phyloP scores from a whole-genome alignment of 345 rosid species.

The Hirschfeldia incana region DNA sequence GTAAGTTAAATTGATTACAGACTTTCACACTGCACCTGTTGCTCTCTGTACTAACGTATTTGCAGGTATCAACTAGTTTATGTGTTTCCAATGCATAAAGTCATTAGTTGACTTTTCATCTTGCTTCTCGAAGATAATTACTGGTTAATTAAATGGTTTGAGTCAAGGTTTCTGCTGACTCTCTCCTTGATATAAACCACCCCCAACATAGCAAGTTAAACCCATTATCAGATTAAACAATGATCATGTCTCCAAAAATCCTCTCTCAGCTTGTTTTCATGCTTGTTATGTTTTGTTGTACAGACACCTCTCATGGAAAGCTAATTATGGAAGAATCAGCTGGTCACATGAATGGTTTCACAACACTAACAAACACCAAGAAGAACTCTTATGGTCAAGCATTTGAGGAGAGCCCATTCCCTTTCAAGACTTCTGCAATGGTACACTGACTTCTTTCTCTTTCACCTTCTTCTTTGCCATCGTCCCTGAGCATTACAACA shows the following conservation, averaged over 20 bases:
- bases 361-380: slow-evolving; percentile 14
- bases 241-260: slow-evolving; percentile 7
- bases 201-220: not conserved
- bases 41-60: not conserved
- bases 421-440: slow-evolving; percentile 18
- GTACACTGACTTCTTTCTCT: slow-evolving; percentile 1
- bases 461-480: slow-evolving; percentile 21
- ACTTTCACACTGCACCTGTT: not conserved
- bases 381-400: slow-evolving; percentile 25
- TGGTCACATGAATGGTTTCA: not conserved
- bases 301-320: not conserved
- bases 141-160: not conserved
- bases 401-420: not conserved
- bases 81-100: not conserved
- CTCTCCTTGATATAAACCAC: not conserved
- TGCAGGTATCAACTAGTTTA: not conserved
- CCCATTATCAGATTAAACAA: not conserved
- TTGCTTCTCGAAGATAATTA: not conserved
- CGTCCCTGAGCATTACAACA: not conserved
- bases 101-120: not conserved
- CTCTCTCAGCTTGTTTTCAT: not conserved
- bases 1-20: not conserved
- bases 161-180: not conserved
- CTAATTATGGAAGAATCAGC: not conserved
- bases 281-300: not conserved